phyloP scores from a whole-genome alignment of 768 basidiomycete genomes.

The Rhodotorula babjevae region DNA sequence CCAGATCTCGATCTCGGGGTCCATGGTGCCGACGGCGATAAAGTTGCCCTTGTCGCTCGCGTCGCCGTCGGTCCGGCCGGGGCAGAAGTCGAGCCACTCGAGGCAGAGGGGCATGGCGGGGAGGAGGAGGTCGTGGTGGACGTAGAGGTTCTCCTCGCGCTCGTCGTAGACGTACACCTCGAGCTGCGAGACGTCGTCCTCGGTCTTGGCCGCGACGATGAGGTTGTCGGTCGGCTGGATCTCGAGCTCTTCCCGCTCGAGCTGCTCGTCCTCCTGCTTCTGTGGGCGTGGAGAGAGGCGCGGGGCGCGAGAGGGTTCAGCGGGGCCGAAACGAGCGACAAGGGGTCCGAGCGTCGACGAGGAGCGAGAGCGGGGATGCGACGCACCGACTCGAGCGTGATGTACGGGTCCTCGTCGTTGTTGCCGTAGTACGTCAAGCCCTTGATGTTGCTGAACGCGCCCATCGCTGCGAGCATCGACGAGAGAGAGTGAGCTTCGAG shows the following conservation, averaged over 20 bases:
- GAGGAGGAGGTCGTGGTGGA: slow-evolving; percentile 95
- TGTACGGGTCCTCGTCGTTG: slow-evolving; percentile 91
- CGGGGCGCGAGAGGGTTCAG: too few relatives aligned
- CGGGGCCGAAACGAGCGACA: too few relatives aligned
- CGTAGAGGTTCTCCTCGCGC: slow-evolving; percentile 80
- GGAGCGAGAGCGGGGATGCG: neutral
- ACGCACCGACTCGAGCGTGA: slow-evolving; percentile 85
- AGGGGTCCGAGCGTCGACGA: too few relatives aligned
- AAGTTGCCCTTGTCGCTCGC: slow-evolving; percentile 55
- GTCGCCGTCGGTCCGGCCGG: slow-evolving; percentile 45
- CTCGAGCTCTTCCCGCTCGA: slow-evolving; percentile 85
- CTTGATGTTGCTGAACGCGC: slow-evolving; percentile 92
- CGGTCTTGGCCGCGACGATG: slow-evolving; percentile 85
- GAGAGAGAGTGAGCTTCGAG: neutral
- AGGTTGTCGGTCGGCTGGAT: slow-evolving; percentile 86
- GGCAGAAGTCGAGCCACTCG: slow-evolving; percentile 97
- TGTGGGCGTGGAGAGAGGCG: slow-evolving; percentile 39
- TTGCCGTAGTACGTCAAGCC: slow-evolving; percentile 81
- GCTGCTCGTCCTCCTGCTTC: slow-evolving; percentile 64
- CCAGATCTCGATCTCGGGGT: slow-evolving; percentile 99
- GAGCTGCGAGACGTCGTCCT: slow-evolving; percentile 91
- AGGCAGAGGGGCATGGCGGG: slow-evolving; percentile 96
- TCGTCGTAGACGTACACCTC: slow-evolving; percentile 90
- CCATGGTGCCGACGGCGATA: slow-evolving; percentile 92
- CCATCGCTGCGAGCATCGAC: slow-evolving; percentile 44